Evolutionary conservation across 1,139 yeast genomes (phyloP).

Genomic region (Geotrichum restrictum): DNA sequence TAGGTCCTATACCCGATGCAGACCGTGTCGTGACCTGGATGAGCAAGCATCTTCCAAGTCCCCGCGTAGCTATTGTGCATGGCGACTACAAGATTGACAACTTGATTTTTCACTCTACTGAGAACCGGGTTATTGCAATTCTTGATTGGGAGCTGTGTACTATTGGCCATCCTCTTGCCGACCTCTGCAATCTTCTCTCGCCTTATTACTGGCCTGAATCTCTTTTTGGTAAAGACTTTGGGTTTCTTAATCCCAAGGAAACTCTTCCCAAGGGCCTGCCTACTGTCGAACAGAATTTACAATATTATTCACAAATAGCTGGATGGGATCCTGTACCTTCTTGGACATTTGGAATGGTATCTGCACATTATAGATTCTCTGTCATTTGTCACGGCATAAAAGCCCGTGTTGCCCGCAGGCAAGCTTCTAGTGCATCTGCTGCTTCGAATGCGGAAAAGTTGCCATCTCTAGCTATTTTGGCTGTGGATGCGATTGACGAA

Average conservation of each 20-base stretch:
- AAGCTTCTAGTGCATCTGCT: slow-evolving; percentile 59
- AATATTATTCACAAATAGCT: slow-evolving; percentile 27
- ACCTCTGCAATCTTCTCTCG: slow-evolving; percentile 57
- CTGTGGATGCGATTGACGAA: slow-evolving; percentile 30
- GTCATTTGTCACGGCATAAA: slow-evolving; percentile 68
- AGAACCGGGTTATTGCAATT: slow-evolving; percentile 52
- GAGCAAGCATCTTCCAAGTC: slow-evolving; percentile 49
- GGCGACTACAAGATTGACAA: slow-evolving; percentile 70
- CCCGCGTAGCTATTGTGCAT: slow-evolving; percentile 50
- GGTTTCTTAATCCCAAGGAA: slow-evolving; percentile 17
- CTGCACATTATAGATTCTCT: slow-evolving; percentile 55
- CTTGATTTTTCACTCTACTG: slow-evolving; percentile 51
- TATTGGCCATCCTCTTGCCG: slow-evolving; percentile 64
- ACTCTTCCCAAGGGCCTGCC: slow-evolving; percentile 32
- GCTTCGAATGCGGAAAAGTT: slow-evolving; percentile 45
- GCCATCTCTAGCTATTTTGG: slow-evolving; percentile 44
- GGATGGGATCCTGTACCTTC: slow-evolving; percentile 37
- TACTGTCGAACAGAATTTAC: slow-evolving; percentile 28
- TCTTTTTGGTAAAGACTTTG: slow-evolving; percentile 18
- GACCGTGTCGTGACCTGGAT: slow-evolving; percentile 47
- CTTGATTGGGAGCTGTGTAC: slow-evolving; percentile 71
- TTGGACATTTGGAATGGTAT: slow-evolving; percentile 58
- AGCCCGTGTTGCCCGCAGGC: slow-evolving; percentile 55
- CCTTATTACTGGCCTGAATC: slow-evolving; percentile 49
- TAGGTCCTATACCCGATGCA: slow-evolving; percentile 52